Base-by-base conservation (phyloP, 2,329 filamentous ascomycete genomes). In the Macroventuria anomochaeta region DNA sequence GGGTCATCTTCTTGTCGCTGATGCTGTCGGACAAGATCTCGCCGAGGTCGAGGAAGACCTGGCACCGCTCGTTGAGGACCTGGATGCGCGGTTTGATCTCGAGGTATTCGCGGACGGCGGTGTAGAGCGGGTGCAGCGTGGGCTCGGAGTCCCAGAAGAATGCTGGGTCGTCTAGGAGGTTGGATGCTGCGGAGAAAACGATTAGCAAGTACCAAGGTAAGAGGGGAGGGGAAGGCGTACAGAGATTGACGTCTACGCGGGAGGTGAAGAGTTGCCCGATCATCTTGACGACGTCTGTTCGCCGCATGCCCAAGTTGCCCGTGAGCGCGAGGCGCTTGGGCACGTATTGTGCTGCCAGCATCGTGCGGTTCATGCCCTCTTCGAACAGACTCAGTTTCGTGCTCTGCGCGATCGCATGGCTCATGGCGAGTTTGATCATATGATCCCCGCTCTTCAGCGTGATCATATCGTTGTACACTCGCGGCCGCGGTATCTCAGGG, bases 381-480 rank as follows among this genome's bases (percentile, higher is more conserved):
- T 99, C 95, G 67, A 99, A 99, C 73, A 95, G 91, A 70, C 89
- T 95, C 33, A 99, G 80, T 75, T 97, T 97, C 0, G 95, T 99
- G 74, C 93, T 97, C 76, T 99, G 95, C 0, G 92, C 92, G 64
- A 99, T 97, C 31, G 93, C 95, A 72, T 99, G 95, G 73, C 90
- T 96, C 79, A 99, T 99, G 28, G 93, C 92, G 13, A 99, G 82
- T 77, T 97, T 97, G 72, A 97, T 96, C 93, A 99, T 97, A 77
- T 99, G 95, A 77, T 99, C 95, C 32, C 91, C 88, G 55, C 91
- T 96, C 58, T 96, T 84, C 37, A 99, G 80, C 0, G 95, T 99
- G 67, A 99, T 97, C 95, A 99, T 99, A 75, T 99, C 95, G 76
- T 99, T 97, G 79, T 96, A 99, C 25, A 99, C 90, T 51, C 95